These are phyloP conservation scores for Phoenix dactylifera DNA, from an alignment of 176 grass and related monocot genomes.

Conservation along the genomic window DNA sequence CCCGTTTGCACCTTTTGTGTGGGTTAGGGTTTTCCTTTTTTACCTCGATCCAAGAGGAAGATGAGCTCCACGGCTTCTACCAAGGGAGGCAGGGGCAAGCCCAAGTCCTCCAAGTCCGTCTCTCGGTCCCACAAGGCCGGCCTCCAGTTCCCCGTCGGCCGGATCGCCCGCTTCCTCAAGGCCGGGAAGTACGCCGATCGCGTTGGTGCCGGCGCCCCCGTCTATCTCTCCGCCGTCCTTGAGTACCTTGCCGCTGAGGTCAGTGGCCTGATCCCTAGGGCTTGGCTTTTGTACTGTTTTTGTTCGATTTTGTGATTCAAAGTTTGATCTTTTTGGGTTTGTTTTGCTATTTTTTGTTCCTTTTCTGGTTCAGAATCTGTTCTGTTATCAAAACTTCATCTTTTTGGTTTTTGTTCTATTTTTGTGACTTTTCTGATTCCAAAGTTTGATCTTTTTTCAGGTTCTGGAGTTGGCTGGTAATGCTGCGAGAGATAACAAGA, in stretches of 20 bases:
- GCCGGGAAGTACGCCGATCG: slow-evolving; percentile 73
- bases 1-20: no score
- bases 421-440: no score
- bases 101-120: slow-evolving; percentile 32
- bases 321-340: no score
- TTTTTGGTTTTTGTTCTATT: no score
- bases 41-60: not conserved
- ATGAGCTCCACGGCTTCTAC: slow-evolving; percentile 26
- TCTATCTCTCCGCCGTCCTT: slow-evolving; percentile 71
- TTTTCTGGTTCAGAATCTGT: no score
- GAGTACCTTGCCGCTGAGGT: slow-evolving; percentile 87
- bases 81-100: slow-evolving; percentile 24
- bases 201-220: slow-evolving; percentile 55
- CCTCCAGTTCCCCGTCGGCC: slow-evolving; percentile 73
- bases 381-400: no score
- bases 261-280: not conserved
- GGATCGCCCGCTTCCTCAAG: slow-evolving; percentile 65
- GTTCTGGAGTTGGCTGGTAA: slow-evolving; percentile 52
- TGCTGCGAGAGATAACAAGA: slow-evolving; percentile 63
- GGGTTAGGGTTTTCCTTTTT: no score
- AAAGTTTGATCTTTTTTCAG: slow-evolving; percentile 3
- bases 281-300: no score
- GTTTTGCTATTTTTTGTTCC: no score
- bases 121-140: slow-evolving; percentile 58
- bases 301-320: no score